Evolutionary conservation across 441 rosid species (phyloP).

Genomic region (Adansonia rubrostipa): DNA sequence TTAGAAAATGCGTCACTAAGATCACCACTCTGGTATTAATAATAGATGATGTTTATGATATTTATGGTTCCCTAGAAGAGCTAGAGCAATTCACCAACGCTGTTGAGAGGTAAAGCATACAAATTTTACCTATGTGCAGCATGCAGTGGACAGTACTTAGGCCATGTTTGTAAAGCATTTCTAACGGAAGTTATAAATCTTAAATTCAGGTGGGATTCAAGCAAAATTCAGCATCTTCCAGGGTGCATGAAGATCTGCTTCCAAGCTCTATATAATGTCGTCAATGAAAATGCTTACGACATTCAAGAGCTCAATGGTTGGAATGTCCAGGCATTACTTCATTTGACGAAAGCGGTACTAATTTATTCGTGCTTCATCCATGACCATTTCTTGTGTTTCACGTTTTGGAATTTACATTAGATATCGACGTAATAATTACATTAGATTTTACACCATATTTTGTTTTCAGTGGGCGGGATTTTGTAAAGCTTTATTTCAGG

Average conservation of each 20-base stretch:
- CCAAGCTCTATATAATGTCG: slow-evolving; percentile 35
- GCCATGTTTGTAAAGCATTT: not conserved
- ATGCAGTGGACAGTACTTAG: not conserved
- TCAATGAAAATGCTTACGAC: slow-evolving; percentile 42
- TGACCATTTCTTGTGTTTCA: too few species aligned
- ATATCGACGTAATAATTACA: too few species aligned
- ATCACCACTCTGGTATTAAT: slow-evolving; percentile 37
- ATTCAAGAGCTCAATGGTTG: slow-evolving; percentile 34
- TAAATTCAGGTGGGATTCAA: slow-evolving; percentile 45
- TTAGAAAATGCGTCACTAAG: slow-evolving; percentile 49
- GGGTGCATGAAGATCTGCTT: slow-evolving; percentile 49
- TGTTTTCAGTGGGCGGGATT: slow-evolving; percentile 51
- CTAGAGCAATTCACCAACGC: slow-evolving; percentile 50
- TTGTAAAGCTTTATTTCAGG: slow-evolving; percentile 46
- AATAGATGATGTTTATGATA: slow-evolving; percentile 59
- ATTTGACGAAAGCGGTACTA: slow-evolving; percentile 42
- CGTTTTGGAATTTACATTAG: too few species aligned
- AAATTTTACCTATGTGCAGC: not conserved
- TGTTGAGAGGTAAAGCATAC: slow-evolving; percentile 34
- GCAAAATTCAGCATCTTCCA: slow-evolving; percentile 38
- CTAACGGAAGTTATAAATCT: not conserved
- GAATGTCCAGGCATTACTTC: slow-evolving; percentile 26
- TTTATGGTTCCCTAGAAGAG: slow-evolving; percentile 54
- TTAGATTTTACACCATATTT: too few species aligned
- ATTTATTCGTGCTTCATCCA: too few species aligned